Conservation (phyloP, 306 rosid genomes). For the Ammopiptanthus mongolicus region DNA sequence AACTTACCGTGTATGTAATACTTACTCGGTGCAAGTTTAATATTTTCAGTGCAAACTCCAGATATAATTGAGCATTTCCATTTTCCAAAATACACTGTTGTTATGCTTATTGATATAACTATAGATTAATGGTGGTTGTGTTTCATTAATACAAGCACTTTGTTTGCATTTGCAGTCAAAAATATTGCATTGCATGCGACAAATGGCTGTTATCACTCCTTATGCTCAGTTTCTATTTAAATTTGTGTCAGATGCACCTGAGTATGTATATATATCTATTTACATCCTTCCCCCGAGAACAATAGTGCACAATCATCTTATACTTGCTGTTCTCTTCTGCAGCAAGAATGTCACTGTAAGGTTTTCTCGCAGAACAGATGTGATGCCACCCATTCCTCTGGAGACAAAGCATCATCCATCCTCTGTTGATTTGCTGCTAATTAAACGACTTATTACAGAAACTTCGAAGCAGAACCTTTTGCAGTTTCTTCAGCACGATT, state of each 20-base stretch:
- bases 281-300: background rate
- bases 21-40: constrained; percentile 7
- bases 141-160: constrained; percentile 19
- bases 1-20: constrained; percentile 72
- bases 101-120: background rate
- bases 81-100: too few species aligned
- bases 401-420: constrained; percentile 98
- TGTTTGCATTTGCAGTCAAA: constrained; percentile 67
- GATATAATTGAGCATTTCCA: background rate
- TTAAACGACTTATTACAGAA: constrained; percentile 83
- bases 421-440: constrained; percentile 80
- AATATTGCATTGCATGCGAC: constrained; percentile 94
- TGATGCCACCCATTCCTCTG: constrained; percentile 90
- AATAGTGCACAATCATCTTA: constrained; percentile 17
- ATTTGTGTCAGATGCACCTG: constrained; percentile 70
- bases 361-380: constrained; percentile 94
- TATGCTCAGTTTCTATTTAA: constrained; percentile 69
- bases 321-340: constrained; percentile 28
- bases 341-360: constrained; percentile 83
- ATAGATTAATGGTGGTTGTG: background rate
- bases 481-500: constrained; percentile 95
- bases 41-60: constrained; percentile 8
- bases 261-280: constrained; percentile 59
- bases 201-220: constrained; percentile 56
- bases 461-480: constrained; percentile 76